phyloP scores from a whole-genome alignment of 164 flowering plant genomes.

The Nelumbo lutea region DNA sequence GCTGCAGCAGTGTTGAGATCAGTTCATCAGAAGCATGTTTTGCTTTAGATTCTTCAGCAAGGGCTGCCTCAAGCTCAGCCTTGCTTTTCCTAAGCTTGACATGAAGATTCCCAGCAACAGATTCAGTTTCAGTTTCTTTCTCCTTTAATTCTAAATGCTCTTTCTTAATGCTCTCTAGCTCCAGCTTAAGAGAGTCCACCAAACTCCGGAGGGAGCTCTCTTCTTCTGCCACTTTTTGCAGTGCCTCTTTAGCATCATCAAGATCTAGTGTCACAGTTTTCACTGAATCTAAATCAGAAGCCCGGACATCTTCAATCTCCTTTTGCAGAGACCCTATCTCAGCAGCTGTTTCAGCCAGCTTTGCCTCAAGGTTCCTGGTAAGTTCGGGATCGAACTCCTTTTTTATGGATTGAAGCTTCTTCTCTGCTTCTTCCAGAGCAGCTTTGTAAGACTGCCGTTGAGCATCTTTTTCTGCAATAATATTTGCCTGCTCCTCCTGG shows the following conservation, averaged over 20 bases:
- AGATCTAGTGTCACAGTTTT: constrained; percentile 57
- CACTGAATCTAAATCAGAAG: constrained; percentile 65
- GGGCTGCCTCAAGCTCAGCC: constrained; percentile 65
- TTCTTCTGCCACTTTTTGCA: constrained; percentile 78
- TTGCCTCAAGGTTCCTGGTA: constrained; percentile 36
- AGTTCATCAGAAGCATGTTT: constrained; percentile 66
- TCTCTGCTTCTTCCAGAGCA: constrained; percentile 49
- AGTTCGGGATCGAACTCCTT: constrained; percentile 53
- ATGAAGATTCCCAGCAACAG: constrained; percentile 65
- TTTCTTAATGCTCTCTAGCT: constrained; percentile 66
- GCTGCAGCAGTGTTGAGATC: constrained; percentile 52
- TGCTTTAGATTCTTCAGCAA: constrained; percentile 49
- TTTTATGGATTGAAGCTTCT: constrained; percentile 48
- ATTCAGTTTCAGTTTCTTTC: constrained; percentile 75
- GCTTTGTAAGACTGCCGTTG: constrained; percentile 47
- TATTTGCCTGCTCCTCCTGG: constrained; percentile 53
- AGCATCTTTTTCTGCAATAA: constrained; percentile 57
- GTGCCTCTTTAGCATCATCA: constrained; percentile 69
- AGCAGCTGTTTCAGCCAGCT: constrained; percentile 42
- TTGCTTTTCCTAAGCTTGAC: constrained; percentile 62
- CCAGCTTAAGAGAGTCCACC: constrained; percentile 66
- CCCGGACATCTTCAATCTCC: constrained; percentile 50
- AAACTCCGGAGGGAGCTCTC: constrained; percentile 47
- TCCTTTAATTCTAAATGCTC: constrained; percentile 69
- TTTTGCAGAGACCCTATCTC: constrained; percentile 46